phyloP scores from a whole-genome alignment of 352 stramenopile genomes.

The Elongisporangium prolatum region DNA sequence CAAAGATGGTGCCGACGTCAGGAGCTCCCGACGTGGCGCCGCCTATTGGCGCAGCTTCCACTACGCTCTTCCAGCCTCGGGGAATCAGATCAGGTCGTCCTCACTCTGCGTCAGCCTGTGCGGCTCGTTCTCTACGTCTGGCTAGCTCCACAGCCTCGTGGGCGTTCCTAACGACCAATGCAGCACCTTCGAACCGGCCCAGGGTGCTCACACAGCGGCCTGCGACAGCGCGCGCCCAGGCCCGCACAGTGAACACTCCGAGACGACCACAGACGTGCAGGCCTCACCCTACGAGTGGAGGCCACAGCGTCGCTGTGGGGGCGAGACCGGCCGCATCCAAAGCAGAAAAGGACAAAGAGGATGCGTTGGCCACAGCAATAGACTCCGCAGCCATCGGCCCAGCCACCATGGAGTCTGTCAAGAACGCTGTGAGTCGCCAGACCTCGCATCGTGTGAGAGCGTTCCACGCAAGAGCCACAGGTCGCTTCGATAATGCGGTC shows the following conservation, averaged over 20 bases:
- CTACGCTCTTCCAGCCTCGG: not conserved
- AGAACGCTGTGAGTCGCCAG: not conserved
- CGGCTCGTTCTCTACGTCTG: not conserved
- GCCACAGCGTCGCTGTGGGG: not conserved
- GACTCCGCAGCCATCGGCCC: not conserved
- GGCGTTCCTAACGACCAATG: not conserved
- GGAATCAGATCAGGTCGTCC: not conserved
- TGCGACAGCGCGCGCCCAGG: not conserved
- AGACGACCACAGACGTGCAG: not conserved
- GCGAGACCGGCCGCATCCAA: not conserved
- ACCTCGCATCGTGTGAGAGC: conserved; percentile 22
- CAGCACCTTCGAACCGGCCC: not conserved
- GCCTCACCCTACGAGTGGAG: not conserved
- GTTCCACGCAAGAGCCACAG: conserved; percentile 42
- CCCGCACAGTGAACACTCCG: not conserved
- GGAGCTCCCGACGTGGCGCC: not conserved
- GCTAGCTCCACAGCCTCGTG: not conserved
- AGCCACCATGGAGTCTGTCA: not conserved
- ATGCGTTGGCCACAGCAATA: not conserved
- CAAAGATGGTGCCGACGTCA: not conserved
- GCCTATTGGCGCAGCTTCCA: not conserved
- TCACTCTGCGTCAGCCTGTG: not conserved
- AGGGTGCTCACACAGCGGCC: not conserved
- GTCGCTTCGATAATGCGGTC: conserved; percentile 38
- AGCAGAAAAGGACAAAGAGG: not conserved